Conservation (phyloP, 805 yeast species). For the Hagleromyces aurorensis region DNA sequence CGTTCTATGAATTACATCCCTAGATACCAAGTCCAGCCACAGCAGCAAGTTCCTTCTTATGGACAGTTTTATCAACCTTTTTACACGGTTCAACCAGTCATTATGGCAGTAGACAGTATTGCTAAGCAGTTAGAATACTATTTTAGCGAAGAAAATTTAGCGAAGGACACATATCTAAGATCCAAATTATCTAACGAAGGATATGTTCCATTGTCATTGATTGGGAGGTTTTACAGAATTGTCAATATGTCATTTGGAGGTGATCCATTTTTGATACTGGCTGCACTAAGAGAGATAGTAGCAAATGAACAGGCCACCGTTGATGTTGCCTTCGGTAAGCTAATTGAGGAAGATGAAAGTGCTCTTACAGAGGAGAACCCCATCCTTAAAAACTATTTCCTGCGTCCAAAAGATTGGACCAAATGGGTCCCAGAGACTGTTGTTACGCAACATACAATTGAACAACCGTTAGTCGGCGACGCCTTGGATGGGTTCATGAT, state of each 20-base stretch:
- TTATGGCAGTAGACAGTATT: conserved; percentile 27
- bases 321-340: conserved; percentile 23
- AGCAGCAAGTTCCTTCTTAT: conserved; percentile 16
- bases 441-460: conserved; percentile 15
- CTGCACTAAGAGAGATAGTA: conserved; percentile 29
- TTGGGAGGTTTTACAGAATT: conserved; percentile 58
- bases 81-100: conserved; percentile 19
- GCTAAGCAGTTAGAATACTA: conserved; percentile 77
- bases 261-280: conserved; percentile 38
- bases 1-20: conserved; percentile 4
- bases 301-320: conserved; percentile 25
- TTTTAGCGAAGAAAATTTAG: conserved; percentile 78
- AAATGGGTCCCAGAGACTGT: conserved; percentile 16
- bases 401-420: conserved; percentile 27
- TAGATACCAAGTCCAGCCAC: conserved; percentile 13
- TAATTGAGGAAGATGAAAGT: conserved; percentile 5
- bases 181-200: conserved; percentile 46
- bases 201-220: conserved; percentile 24
- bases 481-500: conserved; percentile 22
- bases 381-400: conserved; percentile 18
- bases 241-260: conserved; percentile 50
- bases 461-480: conserved; percentile 15
- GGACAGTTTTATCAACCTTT: conserved; percentile 15
- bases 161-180: conserved; percentile 77
- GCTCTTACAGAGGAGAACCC: conserved; percentile 6